Evolutionary conservation across 345 rosid species (phyloP).

Genomic region (Mangifera indica): DNA sequence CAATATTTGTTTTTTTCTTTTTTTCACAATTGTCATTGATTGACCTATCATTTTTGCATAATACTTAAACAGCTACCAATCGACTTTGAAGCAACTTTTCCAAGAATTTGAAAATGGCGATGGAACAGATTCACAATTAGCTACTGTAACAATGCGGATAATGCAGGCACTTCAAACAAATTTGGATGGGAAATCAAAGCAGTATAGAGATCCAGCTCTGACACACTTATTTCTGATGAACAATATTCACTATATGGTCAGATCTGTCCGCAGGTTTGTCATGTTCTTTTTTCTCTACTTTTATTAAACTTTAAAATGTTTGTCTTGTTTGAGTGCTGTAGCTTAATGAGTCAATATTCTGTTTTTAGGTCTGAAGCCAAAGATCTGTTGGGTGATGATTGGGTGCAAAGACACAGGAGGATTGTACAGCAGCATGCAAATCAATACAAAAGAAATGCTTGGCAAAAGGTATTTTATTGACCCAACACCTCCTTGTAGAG

Average conservation of each 20-base stretch:
- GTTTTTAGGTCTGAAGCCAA: constrained; percentile 92
- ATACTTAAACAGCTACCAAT: constrained; percentile 71
- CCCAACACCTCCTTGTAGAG: too few relatives aligned
- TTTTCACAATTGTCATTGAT: not conserved
- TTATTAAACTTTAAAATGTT: constrained; percentile 1
- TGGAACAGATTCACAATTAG: constrained; percentile 67
- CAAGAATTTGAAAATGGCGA: constrained; percentile 77
- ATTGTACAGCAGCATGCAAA: constrained; percentile 98
- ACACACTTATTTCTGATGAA: constrained; percentile 95
- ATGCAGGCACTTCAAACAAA: constrained; percentile 99
- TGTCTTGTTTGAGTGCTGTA: constrained; percentile 4
- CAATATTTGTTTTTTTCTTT: not conserved
- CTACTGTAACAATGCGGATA: constrained; percentile 84
- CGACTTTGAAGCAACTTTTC: constrained; percentile 95
- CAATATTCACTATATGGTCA: constrained; percentile 97
- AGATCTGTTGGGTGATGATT: constrained; percentile 96
- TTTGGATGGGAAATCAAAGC: constrained; percentile 93
- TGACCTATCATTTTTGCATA: constrained; percentile 5
- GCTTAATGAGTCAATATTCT: constrained; percentile 5
- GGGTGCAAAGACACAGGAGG: constrained; percentile 98
- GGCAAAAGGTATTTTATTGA: constrained; percentile 66
- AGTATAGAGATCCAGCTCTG: constrained; percentile 86
- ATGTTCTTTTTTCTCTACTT: constrained; percentile 10
- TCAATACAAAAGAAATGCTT: constrained; percentile 88
- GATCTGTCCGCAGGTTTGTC: constrained; percentile 95